phyloP scores from a whole-genome alignment of 2,329 filamentous ascomycete species.

The Cordyceps farinosa region DNA sequence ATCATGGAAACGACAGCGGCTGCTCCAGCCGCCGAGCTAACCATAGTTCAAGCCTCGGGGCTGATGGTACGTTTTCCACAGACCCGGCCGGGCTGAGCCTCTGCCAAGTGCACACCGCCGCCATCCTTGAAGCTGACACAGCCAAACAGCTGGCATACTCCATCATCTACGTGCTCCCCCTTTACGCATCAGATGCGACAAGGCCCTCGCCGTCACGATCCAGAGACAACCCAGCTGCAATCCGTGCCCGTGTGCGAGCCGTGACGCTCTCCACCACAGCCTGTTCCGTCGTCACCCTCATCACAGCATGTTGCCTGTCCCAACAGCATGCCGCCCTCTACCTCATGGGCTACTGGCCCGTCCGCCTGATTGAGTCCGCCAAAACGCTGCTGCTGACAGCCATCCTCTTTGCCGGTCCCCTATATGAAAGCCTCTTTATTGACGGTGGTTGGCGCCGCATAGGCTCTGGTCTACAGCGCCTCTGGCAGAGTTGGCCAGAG shows the following conservation, averaged over 20 bases:
- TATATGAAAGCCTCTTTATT: constrained; percentile 75
- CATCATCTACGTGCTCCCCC: constrained; percentile 83
- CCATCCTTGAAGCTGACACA: not conserved
- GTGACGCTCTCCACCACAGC: constrained; percentile 72
- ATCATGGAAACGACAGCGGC: not conserved
- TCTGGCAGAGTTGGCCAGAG: constrained; percentile 70
- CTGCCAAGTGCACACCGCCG: constrained; percentile 1
- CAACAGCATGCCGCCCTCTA: constrained; percentile 53
- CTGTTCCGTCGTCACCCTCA: constrained; percentile 63
- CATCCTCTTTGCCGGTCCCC: constrained; percentile 76
- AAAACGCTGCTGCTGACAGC: constrained; percentile 67
- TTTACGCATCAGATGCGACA: constrained; percentile 78
- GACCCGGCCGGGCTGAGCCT: not conserved
- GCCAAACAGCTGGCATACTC: constrained; percentile 68
- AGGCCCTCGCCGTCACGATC: constrained; percentile 75
- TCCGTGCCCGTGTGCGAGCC: constrained; percentile 77
- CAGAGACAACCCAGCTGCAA: constrained; percentile 84
- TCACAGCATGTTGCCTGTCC: constrained; percentile 55
- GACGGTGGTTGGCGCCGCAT: constrained; percentile 68
- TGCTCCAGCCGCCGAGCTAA: constrained; percentile 17
- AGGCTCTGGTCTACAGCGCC: constrained; percentile 49
- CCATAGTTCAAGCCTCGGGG: constrained; percentile 26
- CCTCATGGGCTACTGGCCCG: constrained; percentile 77
- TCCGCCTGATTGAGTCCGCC: constrained; percentile 60
- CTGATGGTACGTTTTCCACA: constrained; percentile 25